phyloP scores from a whole-genome alignment of 768 basidiomycete genomes.

The Amanita jacksonii region DNA sequence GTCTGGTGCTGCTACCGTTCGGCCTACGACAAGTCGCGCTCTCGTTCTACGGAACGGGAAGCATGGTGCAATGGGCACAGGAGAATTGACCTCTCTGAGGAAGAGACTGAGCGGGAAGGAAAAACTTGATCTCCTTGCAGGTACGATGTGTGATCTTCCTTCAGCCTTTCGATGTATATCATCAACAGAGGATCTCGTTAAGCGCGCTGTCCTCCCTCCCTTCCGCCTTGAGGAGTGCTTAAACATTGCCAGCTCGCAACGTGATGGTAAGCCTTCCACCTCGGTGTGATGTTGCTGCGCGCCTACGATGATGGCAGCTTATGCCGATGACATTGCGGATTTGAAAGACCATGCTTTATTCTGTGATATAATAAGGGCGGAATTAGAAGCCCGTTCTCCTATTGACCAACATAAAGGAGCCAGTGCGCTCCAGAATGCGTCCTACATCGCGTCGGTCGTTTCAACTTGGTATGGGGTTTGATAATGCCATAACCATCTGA shows the following conservation, averaged over 20 bases:
- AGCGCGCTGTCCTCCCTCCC: constrained; percentile 51
- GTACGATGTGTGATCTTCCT: too few species aligned
- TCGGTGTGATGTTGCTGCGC: not conserved
- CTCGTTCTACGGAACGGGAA: constrained; percentile 69
- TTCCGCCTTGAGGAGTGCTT: constrained; percentile 55
- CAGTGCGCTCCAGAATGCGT: constrained; percentile 29
- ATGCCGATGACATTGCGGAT: constrained; percentile 58
- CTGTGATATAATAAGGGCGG: constrained; percentile 41
- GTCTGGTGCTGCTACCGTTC: too few species aligned
- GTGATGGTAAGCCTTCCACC: constrained; percentile 49
- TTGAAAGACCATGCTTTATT: constrained; percentile 63
- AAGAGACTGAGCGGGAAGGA: constrained; percentile 65
- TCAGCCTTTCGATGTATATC: constrained; percentile 13
- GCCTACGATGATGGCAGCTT: constrained; percentile 31
- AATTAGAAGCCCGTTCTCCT: constrained; percentile 44
- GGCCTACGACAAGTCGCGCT: constrained; percentile 63
- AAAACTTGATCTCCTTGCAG: constrained; percentile 71
- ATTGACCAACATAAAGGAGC: constrained; percentile 18
- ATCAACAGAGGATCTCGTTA: constrained; percentile 57
- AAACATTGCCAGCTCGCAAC: constrained; percentile 67
- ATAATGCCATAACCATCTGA: not conserved
- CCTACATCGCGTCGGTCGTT: constrained; percentile 46
- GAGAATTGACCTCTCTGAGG: constrained; percentile 44
- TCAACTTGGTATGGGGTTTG: constrained; percentile 40
- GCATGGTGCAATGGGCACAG: constrained; percentile 60